Conservation (phyloP, 2,329 filamentous ascomycete genomes). For the Xylariales sp. region DNA sequence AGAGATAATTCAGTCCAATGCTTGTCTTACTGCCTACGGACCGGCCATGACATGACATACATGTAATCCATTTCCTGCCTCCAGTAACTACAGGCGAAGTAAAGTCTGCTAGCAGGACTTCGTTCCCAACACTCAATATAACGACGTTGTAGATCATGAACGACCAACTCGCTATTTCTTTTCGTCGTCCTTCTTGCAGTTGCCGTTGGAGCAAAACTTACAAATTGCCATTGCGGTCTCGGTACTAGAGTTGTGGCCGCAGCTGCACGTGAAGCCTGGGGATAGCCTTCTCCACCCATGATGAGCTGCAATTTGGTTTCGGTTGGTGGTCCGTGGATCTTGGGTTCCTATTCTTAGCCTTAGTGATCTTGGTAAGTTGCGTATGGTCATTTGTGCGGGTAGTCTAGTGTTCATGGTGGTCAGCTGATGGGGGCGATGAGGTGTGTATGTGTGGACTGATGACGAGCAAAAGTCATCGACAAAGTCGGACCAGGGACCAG, state of each 20-base stretch:
- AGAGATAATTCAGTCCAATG: neutral
- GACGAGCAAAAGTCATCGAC: too few relatives aligned
- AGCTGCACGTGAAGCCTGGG: conserved; percentile 4
- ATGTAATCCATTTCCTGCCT: neutral
- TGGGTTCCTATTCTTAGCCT: too few relatives aligned
- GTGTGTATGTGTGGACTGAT: too few relatives aligned
- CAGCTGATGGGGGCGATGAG: too few relatives aligned
- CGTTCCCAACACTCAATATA: too few relatives aligned
- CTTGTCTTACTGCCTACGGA: neutral
- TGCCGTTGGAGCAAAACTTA: neutral
- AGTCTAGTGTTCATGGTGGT: too few relatives aligned
- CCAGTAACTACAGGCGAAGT: neutral
- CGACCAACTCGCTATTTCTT: too few relatives aligned
- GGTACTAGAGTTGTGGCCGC: neutral
- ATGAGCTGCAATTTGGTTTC: neutral
- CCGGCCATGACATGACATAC: too few relatives aligned
- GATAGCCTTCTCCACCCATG: conserved; percentile 3
- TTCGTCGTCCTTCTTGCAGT: conserved; percentile 5
- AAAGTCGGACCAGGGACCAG: too few relatives aligned
- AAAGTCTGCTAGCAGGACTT: neutral
- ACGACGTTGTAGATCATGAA: too few relatives aligned
- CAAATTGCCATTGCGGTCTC: neutral
- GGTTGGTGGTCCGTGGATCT: neutral
- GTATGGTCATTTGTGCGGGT: too few relatives aligned
- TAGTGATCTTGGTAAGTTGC: too few relatives aligned